A percentile compares a stretch with the other conserved stretches of the same genome.
Conservation (phyloP, 306 rosid species). For the Senna tora region DNA sequence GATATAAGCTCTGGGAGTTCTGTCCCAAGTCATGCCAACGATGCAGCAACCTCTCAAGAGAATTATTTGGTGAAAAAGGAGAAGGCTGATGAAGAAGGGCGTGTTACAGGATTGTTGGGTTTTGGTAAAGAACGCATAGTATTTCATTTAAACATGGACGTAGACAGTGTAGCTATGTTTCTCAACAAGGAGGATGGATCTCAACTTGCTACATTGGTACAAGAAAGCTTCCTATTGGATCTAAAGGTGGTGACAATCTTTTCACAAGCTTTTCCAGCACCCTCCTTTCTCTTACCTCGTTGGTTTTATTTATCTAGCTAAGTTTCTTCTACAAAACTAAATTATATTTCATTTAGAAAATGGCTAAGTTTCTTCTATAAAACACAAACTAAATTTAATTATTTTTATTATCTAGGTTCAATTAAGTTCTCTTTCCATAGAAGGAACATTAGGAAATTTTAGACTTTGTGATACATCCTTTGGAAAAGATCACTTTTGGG, state of each 20-base stretch:
- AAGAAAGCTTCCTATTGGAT: constrained; percentile 81
- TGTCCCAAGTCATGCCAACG: background rate
- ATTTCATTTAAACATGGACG: constrained; percentile 77
- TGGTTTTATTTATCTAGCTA: background rate
- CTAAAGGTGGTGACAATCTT: constrained; percentile 61
- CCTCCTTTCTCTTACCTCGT: constrained; percentile 8
- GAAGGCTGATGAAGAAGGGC: constrained; percentile 70
- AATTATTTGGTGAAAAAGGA: constrained; percentile 53
- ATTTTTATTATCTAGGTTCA: constrained; percentile 62
- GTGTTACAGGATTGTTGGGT: constrained; percentile 82
- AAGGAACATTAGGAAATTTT: constrained; percentile 86
- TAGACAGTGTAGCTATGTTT: constrained; percentile 82
- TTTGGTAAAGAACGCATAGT: constrained; percentile 86
- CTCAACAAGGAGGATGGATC: constrained; percentile 96
- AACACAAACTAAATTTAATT: constrained; percentile 15
- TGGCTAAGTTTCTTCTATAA: constrained; percentile 14
- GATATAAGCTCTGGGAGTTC: background rate
- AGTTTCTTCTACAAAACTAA: constrained; percentile 8
- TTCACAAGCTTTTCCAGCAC: background rate
- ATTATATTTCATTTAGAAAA: no score
- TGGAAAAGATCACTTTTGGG: constrained; percentile 78
- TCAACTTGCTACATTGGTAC: constrained; percentile 81
- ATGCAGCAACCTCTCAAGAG: constrained; percentile 32
- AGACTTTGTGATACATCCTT: constrained; percentile 84
- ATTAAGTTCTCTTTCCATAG: constrained; percentile 87